A percentile compares a stretch with the other conserved stretches of the same genome.
These are phyloP conservation scores for Xylariaceae sp. DNA, from an alignment of 2,329 filamentous ascomycete species.

Conservation along the genomic window DNA sequence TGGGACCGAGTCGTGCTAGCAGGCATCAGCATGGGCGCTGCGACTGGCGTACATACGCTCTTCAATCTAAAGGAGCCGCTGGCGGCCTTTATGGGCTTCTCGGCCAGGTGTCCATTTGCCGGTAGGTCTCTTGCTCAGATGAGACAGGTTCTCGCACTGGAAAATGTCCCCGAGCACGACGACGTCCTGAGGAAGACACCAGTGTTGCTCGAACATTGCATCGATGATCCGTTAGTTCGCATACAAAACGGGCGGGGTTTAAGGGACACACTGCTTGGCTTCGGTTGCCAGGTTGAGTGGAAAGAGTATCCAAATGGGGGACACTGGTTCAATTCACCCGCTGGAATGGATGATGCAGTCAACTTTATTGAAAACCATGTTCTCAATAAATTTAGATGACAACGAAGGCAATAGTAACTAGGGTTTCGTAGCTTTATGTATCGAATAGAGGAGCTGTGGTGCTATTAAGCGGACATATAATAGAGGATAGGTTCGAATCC, in stretches of 20 bases:
- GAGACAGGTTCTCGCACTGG: slow-evolving; percentile 41
- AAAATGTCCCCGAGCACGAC: slow-evolving; percentile 33
- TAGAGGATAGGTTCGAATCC: too few species aligned
- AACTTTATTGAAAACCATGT: slow-evolving; percentile 41
- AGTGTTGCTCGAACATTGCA: slow-evolving; percentile 54
- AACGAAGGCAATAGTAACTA: not conserved
- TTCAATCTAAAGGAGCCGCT: slow-evolving; percentile 34
- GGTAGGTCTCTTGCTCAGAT: slow-evolving; percentile 33
- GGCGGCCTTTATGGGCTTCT: slow-evolving; percentile 37
- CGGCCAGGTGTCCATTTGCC: slow-evolving; percentile 35
- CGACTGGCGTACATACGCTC: slow-evolving; percentile 42
- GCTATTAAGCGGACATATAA: too few species aligned
- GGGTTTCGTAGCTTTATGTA: not conserved
- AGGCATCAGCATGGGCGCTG: slow-evolving; percentile 56
- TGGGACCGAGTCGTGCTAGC: slow-evolving; percentile 50
- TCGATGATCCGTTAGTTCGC: slow-evolving; percentile 51
- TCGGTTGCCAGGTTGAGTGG: slow-evolving; percentile 50
- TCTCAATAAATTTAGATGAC: not conserved
- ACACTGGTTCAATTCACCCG: slow-evolving; percentile 54
- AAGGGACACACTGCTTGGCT: slow-evolving; percentile 45
- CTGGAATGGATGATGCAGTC: slow-evolving; percentile 51
- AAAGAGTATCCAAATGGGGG: slow-evolving; percentile 51
- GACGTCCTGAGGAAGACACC: slow-evolving; percentile 49
- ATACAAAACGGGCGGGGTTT: slow-evolving; percentile 47
- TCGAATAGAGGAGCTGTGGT: too few species aligned